Percentiles rank a stretch among this genome's conserved stretches.
Evolutionary conservation across 495 filamentous ascomycete genomes (phyloP).

Genomic region (Xylaria bambusicola): DNA sequence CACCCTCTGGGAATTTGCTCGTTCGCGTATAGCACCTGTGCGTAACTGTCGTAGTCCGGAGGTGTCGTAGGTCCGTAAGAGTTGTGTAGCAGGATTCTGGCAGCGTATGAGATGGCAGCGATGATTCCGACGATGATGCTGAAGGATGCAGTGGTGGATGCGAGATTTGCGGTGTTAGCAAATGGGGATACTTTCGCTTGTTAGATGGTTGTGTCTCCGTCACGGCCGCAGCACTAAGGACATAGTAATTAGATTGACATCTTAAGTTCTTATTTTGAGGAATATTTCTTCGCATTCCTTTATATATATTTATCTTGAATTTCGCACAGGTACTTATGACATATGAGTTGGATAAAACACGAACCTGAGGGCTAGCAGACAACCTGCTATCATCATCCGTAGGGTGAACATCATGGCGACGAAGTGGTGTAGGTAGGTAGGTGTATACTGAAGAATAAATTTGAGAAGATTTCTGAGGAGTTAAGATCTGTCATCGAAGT

Average conservation of each 20-base stretch:
- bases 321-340: too few relatives aligned
- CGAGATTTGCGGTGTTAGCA: background rate
- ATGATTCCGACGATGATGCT: background rate
- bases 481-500: too few relatives aligned
- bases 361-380: constrained; percentile 6
- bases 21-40: constrained; percentile 31
- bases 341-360: too few relatives aligned
- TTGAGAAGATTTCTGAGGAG: too few relatives aligned
- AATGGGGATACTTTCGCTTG: background rate
- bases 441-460: too few relatives aligned
- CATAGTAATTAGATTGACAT: too few relatives aligned
- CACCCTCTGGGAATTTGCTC: constrained; percentile 16
- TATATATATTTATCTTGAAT: too few relatives aligned
- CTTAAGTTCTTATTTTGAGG: too few relatives aligned
- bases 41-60: constrained; percentile 26
- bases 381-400: background rate
- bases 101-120: background rate
- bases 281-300: too few relatives aligned
- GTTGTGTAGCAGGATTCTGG: constrained; percentile 32
- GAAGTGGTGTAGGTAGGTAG: too few relatives aligned
- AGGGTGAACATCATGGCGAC: background rate
- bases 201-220: background rate
- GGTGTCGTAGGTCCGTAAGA: constrained; percentile 25
- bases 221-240: too few relatives aligned
- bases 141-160: background rate